Base-by-base conservation (phyloP, 176 grass and related monocot genomes). In the Eleusine coracana region DNA sequence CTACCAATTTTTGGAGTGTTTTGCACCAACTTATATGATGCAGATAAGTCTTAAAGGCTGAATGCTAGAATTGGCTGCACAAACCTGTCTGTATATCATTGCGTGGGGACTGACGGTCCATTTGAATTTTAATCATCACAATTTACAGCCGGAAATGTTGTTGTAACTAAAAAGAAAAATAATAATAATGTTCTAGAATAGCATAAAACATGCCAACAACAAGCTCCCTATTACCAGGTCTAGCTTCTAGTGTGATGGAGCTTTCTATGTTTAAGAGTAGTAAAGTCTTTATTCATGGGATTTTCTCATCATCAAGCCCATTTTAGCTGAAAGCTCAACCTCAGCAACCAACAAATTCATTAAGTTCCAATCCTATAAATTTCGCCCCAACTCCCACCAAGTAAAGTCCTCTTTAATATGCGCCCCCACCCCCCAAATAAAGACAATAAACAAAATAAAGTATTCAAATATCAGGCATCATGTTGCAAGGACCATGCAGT, bases 241-340 rank as follows among this genome's bases (percentile, higher is more conserved):
- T 10, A 46, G 10, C 44, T 11, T 46, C 44, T 46, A 46, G 44
- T 10, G 9, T 10, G 44, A 10, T 46, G 44, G 44, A 46, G 11
- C 7, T 46, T 46, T 46, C 44, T 46, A 10, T 46, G 44, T 46
- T 46, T 12, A 46, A 12, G 44, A 10, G 11, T 2, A 10, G 2
- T 46, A 46, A 46, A 11, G 27, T 74, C 46, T 54, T 27, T 14
- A 70, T 23, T 12, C 41, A n/a, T 49, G 13, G 48, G 49, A 36
- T 61, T 71, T 72, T 72, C 5, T 29, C 27, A 81, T n/a, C 79
- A 21, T n/a, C n/a, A 70, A 20, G n/a, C 54, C 72, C 34, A 29
- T 15, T 54, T 88, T 84, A 76, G 49, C 75, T 83, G 59, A 66
- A 55, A 78, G 25, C 34, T 83, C 68, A 78, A 72, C 66, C 78